These are phyloP conservation scores for Nyctanthes arbortristis DNA, from an alignment of 257 asterid genomes.

Conservation along the genomic window DNA sequence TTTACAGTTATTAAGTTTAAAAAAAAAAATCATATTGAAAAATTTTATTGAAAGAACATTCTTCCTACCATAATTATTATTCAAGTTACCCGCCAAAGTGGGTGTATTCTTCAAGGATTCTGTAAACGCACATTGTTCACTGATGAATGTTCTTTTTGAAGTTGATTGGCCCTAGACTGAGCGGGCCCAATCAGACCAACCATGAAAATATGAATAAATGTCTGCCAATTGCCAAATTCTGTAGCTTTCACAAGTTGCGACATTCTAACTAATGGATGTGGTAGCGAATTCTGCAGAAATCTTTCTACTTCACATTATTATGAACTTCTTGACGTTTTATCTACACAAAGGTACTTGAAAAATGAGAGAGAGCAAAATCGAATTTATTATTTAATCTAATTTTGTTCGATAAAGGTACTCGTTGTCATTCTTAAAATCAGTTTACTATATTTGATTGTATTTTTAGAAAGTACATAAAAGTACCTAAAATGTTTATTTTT, in stretches of 20 bases:
- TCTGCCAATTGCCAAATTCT: slow-evolving; percentile 8
- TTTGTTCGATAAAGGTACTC: no score
- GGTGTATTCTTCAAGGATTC: not conserved
- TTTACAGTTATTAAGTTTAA: no score
- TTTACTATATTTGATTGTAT: no score
- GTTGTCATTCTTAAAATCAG: no score
- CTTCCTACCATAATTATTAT: not conserved
- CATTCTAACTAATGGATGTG: slow-evolving; percentile 35
- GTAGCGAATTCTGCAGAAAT: slow-evolving; percentile 18
- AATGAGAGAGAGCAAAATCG: slow-evolving; percentile 9
- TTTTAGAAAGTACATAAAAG: no score
- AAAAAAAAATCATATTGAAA: no score
- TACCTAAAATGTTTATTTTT: no score
- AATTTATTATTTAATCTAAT: not conserved
- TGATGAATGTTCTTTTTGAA: not conserved
- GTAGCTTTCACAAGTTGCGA: slow-evolving; percentile 37
- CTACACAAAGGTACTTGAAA: slow-evolving; percentile 8
- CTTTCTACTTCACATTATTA: slow-evolving; percentile 14
- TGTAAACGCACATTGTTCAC: not conserved
- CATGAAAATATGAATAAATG: no score
- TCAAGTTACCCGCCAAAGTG: no score
- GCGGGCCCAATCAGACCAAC: not conserved
- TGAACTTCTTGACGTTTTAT: not conserved
- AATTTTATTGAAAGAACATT: no score
- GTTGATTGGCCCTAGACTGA: not conserved